Base-by-base conservation (phyloP, 2,329 filamentous ascomycete species). In the Colletotrichum salicis region DNA sequence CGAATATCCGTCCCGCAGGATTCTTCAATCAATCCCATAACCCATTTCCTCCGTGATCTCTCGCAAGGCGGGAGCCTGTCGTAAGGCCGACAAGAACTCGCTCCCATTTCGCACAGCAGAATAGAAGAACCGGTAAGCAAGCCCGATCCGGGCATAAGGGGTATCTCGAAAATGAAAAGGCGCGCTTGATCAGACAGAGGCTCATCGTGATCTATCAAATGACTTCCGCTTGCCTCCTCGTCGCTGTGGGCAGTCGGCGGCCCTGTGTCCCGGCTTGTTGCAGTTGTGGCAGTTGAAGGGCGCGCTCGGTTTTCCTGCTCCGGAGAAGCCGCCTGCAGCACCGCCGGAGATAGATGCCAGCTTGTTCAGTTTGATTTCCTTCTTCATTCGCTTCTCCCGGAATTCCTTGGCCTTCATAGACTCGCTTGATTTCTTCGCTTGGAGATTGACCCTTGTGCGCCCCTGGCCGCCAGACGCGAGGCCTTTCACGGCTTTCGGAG, bases 301-400 rank as follows among this genome's bases (percentile, higher is more conserved):
- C 37, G 33, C 29, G 33, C 15, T 33, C 19, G 65, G 55, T 37
- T 64, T 71, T 31, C 41, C 59, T 45, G 69, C 75, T 76, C 35
- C 76, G 64, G 62, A 64, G 27, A 70, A 59, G 52, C 70, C 48
- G 27, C 63, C 63, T 7, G 29, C 33, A 52, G 48, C 73, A 58
- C 55, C 71, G 74, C 54, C 77, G 72, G 91, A 93, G 58, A 94
- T 89, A 1, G 90, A 91, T 5, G 85, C 87, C 67, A 91, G 78
- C 29, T 85, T 85, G 77, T 92, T 92, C 67, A 94, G 81, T 72
- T 91, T 91, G 63, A 93, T 85, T 67, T 92, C 89, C 79, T 91
- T 92, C 79, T 90, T 90, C 76, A 89, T 87, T 56, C 90, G 84
- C 77, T 88, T 86, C 54, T 89, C 88, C 8, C 89, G 87, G 22